Conservation (phyloP, 1,139 yeast species). For the Blastobotrys persicus region DNA sequence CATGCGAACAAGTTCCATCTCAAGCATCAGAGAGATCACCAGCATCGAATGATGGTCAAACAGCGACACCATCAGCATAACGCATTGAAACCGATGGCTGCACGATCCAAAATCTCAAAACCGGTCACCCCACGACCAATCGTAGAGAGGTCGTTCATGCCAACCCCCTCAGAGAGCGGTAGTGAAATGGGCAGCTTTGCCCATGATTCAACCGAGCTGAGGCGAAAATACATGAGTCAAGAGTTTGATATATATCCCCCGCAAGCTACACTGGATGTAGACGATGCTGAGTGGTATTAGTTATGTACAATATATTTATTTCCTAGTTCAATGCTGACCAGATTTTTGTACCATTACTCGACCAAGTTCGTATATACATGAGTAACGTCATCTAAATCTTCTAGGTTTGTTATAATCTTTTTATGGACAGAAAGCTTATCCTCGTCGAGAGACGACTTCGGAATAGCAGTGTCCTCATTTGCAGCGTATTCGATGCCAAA, state of each 20-base stretch:
- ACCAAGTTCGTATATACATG: slow-evolving; percentile 60
- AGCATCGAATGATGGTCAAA: neutral
- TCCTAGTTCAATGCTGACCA: too few relatives aligned
- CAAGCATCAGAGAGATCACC: slow-evolving; percentile 4
- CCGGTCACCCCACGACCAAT: slow-evolving; percentile 16
- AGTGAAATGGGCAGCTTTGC: slow-evolving; percentile 11
- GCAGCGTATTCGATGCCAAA: slow-evolving; percentile 69
- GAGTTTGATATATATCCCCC: neutral
- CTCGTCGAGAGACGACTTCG: slow-evolving; percentile 44
- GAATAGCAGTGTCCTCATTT: slow-evolving; percentile 57
- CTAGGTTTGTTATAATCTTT: slow-evolving; percentile 60
- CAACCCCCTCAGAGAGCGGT: slow-evolving; percentile 33
- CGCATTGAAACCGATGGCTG: slow-evolving; percentile 10
- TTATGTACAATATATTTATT: neutral
- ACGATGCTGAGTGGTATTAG: neutral
- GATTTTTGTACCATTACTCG: too few relatives aligned
- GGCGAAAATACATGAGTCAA: neutral
- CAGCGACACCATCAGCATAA: neutral
- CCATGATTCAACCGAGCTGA: neutral
- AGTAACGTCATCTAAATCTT: slow-evolving; percentile 76
- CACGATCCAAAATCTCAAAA: slow-evolving; percentile 5
- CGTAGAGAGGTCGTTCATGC: slow-evolving; percentile 26
- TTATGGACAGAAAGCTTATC: slow-evolving; percentile 52
- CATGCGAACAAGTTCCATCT: neutral
- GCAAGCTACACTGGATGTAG: neutral